Conservation (phyloP, 2,329 filamentous ascomycete species). For the Teratosphaeria nubilosa region DNA sequence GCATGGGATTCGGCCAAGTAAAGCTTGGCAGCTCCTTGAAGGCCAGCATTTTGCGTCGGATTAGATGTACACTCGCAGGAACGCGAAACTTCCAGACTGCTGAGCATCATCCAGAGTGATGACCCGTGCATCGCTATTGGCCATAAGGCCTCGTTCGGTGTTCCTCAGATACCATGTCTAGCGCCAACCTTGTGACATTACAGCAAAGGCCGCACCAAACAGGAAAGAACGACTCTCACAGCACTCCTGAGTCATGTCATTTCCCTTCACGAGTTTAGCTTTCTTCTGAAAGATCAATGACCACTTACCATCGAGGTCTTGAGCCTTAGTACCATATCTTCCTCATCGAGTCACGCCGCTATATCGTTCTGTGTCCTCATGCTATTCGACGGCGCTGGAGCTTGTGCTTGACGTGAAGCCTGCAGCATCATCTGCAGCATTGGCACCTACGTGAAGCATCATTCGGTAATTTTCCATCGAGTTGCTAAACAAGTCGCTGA, state of each 20-base stretch:
- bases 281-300: neutral
- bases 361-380: no score
- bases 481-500: neutral
- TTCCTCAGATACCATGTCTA: neutral
- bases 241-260: neutral
- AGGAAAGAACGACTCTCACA: neutral
- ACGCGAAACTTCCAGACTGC: no score
- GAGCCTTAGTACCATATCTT: no score
- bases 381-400: neutral
- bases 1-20: no score
- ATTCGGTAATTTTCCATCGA: neutral
- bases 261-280: neutral
- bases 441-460: neutral
- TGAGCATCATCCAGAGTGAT: no score
- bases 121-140: no score
- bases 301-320: neutral
- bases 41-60: no score
- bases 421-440: neutral
- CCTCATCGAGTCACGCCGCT: no score
- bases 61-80: no score
- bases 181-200: neutral
- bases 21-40: no score
- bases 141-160: neutral
- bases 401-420: neutral
- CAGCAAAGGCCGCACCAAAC: neutral